Evolutionary conservation across 2,329 filamentous ascomycete species (phyloP), one percentile per base, ranked within the genome.

Genomic region (Geosmithia morbida): DNA sequence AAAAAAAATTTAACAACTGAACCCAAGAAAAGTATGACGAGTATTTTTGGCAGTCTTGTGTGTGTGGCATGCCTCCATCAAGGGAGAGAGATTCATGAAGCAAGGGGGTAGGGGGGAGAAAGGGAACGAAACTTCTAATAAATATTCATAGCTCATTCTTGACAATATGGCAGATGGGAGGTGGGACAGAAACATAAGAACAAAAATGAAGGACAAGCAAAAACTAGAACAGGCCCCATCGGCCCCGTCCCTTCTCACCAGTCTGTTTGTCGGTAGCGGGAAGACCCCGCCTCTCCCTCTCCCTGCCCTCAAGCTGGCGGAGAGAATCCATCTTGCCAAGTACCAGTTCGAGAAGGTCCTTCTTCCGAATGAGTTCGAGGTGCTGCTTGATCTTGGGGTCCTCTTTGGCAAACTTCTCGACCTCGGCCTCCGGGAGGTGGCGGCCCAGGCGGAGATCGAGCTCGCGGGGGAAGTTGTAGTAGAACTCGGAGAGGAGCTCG

Each of bases 241-340:
- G 64, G 18, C 67, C 66, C 17, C 67, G 63, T 51, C 67, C 65
- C 54, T 69, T 70, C 43, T 62, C 60, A 19, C 48, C 48, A 20
- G 61, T 58, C 45, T 52, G 47, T 58, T 56, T 55, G 52, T 30
- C 51, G 48, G 11, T 11, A 13, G 33, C 33, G 13, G 33, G 33
- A 5, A 16, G 44, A 47, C 8, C 49, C 29, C 8, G 49, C 51
- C 45, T 56, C 59, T 47, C 45, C 58, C 80, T 79, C 53, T 83
- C 83, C 47, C 83, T 71, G 10, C 83, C 82, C 58, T 97, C 89
- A 8, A 98, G 70, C 57, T 89, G 83, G 50, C 86, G 75, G 56
- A 98, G 66, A 49, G 86, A 84, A 61, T 97, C 89, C 78, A 98
- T 97, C 73, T 98, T 97, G 61, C 87, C 84, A 29, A 98, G 71